Evolutionary conservation across 495 filamentous ascomycete genomes (phyloP), one percentile per base, ranked within the genome.

Genomic region (Penicillium subrubescens): DNA sequence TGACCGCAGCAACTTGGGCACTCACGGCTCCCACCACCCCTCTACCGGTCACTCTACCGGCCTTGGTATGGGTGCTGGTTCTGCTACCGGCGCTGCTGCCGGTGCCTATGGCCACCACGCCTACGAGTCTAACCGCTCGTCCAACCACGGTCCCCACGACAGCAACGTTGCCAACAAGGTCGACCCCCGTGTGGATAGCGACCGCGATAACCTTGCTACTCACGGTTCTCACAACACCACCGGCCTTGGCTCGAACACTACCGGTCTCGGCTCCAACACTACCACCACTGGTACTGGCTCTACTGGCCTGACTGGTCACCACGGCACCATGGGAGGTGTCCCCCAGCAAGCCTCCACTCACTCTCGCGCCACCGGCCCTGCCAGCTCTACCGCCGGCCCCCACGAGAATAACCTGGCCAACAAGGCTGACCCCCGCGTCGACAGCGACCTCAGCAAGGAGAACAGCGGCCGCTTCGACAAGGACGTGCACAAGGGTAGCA

Each of bases 341-440:
- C 65, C 67, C 17, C 61, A 63, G 78, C 77, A 57, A 66, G 74
- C 17, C 77, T 81, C 61, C 59, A 79, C 58, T 68, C 72, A 65
- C 57, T 63, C 65, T 8, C 5, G 29, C 17, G 53, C 59, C 67
- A 64, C 63, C 33, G 73, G 64, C 25, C 66, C 71, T 23, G 65
- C 54, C 37, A 60, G 65, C 14, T 63, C 68, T 19, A 77, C 75
- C 50, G 68, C 76, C 14, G 82, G 81, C 19, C 82, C 80, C 37
- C 82, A 84, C 50, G 25, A 68, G 48, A 79, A 77, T 62, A 80
- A 84, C 67, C 52, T 81, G 17, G 75, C 66, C 46, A 83, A 83
- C 73, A 75, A 78, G 63, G 63, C 72, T 27, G 85, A 88, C 64
- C 85, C 85, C 29, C 78, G 81, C 44, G 77, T 85, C 19, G 79